A percentile compares a stretch with the other conserved stretches of the same genome.
Conservation (phyloP, 495 filamentous ascomycete species). For the Neurospora tetrasperma region DNA sequence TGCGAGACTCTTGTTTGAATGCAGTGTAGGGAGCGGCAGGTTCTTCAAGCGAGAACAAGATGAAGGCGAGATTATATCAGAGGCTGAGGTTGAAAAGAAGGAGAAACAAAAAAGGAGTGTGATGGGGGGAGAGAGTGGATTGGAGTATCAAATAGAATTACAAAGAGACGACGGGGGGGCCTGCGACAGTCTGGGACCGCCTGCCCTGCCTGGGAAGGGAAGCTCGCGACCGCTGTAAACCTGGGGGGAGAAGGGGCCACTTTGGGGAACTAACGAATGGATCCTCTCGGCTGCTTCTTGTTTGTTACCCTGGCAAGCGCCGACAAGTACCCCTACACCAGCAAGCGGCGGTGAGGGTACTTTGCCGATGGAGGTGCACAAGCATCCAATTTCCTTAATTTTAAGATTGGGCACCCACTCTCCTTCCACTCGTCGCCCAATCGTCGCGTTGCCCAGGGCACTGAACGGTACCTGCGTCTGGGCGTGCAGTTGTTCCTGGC, state of each 20-base stretch:
- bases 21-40: constrained; percentile 20
- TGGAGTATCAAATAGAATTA: constrained; percentile 5
- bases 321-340: constrained; percentile 10
- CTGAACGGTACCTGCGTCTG: neutral
- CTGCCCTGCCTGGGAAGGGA: too few species aligned
- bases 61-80: neutral
- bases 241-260: neutral
- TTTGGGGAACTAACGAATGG: constrained; percentile 5
- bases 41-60: constrained; percentile 7
- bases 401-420: constrained; percentile 11
- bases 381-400: constrained; percentile 23
- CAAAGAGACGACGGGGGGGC: neutral
- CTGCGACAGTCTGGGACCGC: neutral
- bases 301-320: neutral
- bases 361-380: constrained; percentile 5
- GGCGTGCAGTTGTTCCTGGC: neutral
- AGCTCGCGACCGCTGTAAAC: too few species aligned
- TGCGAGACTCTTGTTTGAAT: constrained; percentile 15
- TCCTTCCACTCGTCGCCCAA: neutral
- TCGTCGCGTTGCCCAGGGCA: neutral
- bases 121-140: constrained; percentile 12
- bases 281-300: neutral
- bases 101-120: neutral
- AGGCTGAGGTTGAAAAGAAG: constrained; percentile 7
- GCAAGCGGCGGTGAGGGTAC: constrained; percentile 10